These are phyloP conservation scores for Colletotrichum sp. DNA, from an alignment of 2,329 filamentous ascomycete genomes.

Conservation along the genomic window DNA sequence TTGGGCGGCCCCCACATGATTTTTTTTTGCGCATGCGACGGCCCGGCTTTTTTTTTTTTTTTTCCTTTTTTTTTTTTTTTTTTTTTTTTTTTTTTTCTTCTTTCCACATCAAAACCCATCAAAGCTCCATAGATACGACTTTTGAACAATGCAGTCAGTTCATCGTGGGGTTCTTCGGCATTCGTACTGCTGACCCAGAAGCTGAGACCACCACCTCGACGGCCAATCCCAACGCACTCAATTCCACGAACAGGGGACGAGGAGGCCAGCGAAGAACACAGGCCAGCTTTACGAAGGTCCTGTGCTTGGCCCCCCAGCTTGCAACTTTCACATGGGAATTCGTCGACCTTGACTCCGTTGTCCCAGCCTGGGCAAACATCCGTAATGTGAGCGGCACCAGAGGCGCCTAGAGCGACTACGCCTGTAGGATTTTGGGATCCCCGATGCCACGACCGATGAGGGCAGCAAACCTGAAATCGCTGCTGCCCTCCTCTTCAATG, in stretches of 20 bases:
- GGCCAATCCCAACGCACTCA: conserved; percentile 2
- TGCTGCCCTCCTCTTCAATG: background rate
- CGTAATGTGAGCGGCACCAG: background rate
- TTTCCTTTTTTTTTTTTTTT: no score
- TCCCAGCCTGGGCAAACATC: background rate
- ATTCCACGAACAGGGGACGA: background rate
- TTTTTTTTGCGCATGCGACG: no score
- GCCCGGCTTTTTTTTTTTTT: no score
- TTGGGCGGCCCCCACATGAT: no score
- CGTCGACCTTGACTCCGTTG: background rate
- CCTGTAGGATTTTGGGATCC: background rate
- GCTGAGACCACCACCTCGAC: background rate
- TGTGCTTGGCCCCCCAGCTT: background rate
- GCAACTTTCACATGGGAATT: conserved; percentile 13
- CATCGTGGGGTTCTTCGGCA: background rate
- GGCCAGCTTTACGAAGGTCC: background rate
- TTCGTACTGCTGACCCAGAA: background rate
- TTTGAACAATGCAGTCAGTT: background rate
- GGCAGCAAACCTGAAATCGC: background rate
- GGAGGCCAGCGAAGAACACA: background rate
- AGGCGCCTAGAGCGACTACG: background rate
- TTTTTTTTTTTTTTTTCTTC: background rate
- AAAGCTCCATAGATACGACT: background rate
- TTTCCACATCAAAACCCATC: background rate
- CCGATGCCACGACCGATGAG: background rate